phyloP scores from a whole-genome alignment of 1,284 basidiomycete species.

The Spongispora temasekensis region DNA sequence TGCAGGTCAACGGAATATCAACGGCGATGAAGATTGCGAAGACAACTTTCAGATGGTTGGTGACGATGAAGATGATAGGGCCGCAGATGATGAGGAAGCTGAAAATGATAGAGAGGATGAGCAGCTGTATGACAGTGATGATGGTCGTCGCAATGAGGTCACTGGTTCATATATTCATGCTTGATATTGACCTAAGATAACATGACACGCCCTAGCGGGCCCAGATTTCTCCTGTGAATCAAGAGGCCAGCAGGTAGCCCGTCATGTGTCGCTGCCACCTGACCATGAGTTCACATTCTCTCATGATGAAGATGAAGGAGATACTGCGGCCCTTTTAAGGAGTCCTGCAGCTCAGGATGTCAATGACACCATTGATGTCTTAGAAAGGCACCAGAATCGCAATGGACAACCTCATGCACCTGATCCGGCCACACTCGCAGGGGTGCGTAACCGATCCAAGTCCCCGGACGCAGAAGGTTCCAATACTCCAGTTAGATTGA shows the following conservation, averaged over 20 bases:
- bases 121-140: neutral
- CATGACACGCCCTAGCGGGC: neutral
- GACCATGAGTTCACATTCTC: neutral
- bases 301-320: neutral
- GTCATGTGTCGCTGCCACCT: neutral
- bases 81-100: neutral
- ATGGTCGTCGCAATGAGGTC: neutral
- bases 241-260: neutral
- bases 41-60: neutral
- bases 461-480: neutral
- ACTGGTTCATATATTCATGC: neutral
- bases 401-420: neutral
- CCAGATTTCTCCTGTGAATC: neutral
- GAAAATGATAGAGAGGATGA: neutral
- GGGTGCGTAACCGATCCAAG: neutral
- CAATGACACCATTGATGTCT: neutral
- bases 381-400: neutral
- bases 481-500: neutral
- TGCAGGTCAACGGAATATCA: neutral
- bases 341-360: neutral
- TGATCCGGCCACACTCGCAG: neutral
- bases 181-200: neutral
- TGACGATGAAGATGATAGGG: neutral
- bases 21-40: neutral
- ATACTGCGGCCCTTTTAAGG: neutral